A percentile compares a stretch with the other conserved stretches of the same genome.
Conservation (phyloP, 2,329 filamentous ascomycete genomes). For the Alternaria tenuissima region DNA sequence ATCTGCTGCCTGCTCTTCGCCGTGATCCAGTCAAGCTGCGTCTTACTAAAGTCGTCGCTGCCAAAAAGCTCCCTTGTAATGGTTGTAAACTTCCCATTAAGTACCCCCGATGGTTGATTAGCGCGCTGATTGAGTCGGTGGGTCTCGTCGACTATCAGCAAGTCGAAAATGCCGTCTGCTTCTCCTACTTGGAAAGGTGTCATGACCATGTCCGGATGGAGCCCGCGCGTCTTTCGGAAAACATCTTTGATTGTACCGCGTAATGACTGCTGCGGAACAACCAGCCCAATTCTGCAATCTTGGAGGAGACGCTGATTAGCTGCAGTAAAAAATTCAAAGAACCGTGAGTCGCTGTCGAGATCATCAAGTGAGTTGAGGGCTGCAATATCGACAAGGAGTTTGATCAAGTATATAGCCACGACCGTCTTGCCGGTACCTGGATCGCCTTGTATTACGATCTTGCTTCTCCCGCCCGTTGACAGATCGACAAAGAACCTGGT, state of each 20-base stretch:
- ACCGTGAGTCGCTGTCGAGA: not conserved
- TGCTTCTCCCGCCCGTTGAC: not conserved
- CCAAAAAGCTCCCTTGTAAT: not conserved
- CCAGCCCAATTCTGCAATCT: not conserved
- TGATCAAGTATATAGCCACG: not conserved
- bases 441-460: not conserved
- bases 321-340: not conserved
- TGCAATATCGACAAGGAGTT: not conserved
- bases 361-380: not conserved
- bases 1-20: not conserved
- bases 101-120: not conserved
- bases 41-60: not conserved
- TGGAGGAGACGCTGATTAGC: not conserved
- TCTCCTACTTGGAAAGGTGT: not conserved
- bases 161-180: not conserved
- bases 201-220: not conserved
- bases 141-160: not conserved
- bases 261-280: not conserved
- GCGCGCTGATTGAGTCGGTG: not conserved
- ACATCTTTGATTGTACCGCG: not conserved
- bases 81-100: not conserved
- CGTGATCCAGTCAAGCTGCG: not conserved
- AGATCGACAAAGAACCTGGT: not conserved
- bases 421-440: not conserved
- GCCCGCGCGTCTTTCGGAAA: not conserved